A percentile compares a stretch with the other conserved stretches of the same genome.
Evolutionary conservation across 106 monocot species (phyloP).

Genomic region (Dendrobium catenatum): DNA sequence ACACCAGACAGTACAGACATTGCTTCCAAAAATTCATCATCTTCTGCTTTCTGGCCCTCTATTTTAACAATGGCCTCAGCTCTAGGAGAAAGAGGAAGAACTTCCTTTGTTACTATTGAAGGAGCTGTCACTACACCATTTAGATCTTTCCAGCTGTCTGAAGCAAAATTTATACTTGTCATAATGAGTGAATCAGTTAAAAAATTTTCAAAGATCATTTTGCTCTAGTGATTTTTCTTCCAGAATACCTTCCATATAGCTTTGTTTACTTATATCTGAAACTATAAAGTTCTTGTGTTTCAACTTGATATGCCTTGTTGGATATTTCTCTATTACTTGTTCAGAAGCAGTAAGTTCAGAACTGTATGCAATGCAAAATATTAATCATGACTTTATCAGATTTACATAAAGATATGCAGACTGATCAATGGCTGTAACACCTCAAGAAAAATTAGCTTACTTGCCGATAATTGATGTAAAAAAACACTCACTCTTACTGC

Average conservation of each 20-base stretch:
- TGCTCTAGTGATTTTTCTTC: too few species aligned
- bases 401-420: too few species aligned
- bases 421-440: too few species aligned
- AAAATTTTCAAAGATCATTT: constrained; percentile 24
- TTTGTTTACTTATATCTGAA: too few species aligned
- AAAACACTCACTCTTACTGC: constrained; percentile 51
- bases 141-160: constrained; percentile 27
- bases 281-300: too few species aligned
- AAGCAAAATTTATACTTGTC: constrained; percentile 20
- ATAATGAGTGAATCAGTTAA: constrained; percentile 12
- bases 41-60: constrained; percentile 8
- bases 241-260: too few species aligned
- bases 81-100: constrained; percentile 10
- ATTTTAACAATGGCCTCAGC: constrained; percentile 9
- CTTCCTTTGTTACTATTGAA: constrained; percentile 10
- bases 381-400: too few species aligned
- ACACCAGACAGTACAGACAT: too few species aligned
- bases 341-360: neutral
- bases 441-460: constrained; percentile 26
- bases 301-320: constrained; percentile 11
- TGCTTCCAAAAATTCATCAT: constrained; percentile 4
- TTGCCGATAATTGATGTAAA: constrained; percentile 25
- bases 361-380: too few species aligned
- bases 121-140: constrained; percentile 15
- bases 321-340: too few species aligned